Conservation (phyloP, 2,329 filamentous ascomycete species). For the Penicillium italicum region DNA sequence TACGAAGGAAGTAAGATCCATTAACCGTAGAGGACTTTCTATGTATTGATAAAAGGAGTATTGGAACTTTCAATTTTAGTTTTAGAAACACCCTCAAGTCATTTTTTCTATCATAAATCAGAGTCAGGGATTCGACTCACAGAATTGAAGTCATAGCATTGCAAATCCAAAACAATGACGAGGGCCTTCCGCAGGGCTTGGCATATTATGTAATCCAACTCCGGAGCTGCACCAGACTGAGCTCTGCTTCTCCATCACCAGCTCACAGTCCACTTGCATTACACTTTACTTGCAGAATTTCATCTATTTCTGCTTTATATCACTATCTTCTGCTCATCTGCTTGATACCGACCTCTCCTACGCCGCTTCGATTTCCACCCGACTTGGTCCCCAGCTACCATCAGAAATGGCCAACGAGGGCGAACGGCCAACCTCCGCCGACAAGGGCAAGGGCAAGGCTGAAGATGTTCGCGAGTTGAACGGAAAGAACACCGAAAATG, state of each 20-base stretch:
- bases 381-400: slow-evolving; percentile 32
- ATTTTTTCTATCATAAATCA: too few species aligned
- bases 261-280: slow-evolving; percentile 25
- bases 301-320: slow-evolving; percentile 16
- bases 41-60: neutral
- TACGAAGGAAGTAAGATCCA: neutral
- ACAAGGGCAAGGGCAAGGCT: slow-evolving; percentile 97
- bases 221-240: slow-evolving; percentile 25
- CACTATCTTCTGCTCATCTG: slow-evolving; percentile 1
- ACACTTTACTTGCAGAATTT: slow-evolving; percentile 18
- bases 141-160: neutral
- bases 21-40: neutral
- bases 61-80: too few species aligned
- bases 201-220: slow-evolving; percentile 21
- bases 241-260: slow-evolving; percentile 27
- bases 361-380: slow-evolving; percentile 11
- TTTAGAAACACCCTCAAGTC: neutral
- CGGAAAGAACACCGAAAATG: slow-evolving; percentile 56
- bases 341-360: slow-evolving; percentile 2
- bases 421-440: slow-evolving; percentile 75
- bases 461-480: slow-evolving; percentile 62
- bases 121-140: neutral
- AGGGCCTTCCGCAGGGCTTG: slow-evolving; percentile 12
- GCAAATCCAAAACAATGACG: slow-evolving; percentile 22
- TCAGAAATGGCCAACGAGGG: slow-evolving; percentile 84